These are phyloP conservation scores for Penicillium sp. DNA, from an alignment of 2,329 filamentous ascomycete genomes.

Conservation along the genomic window DNA sequence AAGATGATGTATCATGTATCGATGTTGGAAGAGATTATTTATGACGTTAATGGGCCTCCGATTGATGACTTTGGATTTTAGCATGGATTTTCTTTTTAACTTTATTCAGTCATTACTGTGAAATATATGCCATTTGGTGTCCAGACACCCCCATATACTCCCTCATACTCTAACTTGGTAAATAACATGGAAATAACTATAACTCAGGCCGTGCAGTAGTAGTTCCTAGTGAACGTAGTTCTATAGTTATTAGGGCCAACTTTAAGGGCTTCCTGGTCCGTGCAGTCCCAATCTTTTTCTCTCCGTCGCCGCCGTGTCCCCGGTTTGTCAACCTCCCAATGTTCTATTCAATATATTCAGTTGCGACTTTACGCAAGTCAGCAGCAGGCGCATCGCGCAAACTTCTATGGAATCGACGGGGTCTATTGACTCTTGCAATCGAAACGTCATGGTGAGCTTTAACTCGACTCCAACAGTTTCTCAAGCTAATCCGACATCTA, in stretches of 20 bases:
- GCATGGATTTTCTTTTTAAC: slow-evolving; percentile 10
- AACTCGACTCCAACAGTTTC: background rate
- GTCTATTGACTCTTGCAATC: slow-evolving; percentile 47
- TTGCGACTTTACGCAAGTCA: slow-evolving; percentile 21
- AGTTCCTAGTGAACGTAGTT: too few relatives aligned
- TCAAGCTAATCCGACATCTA: slow-evolving; percentile 2
- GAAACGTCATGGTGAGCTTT: slow-evolving; percentile 46
- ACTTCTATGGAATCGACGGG: slow-evolving; percentile 15
- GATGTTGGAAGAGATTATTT: slow-evolving; percentile 13
- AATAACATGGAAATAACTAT: background rate
- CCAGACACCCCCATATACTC: background rate
- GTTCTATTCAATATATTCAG: slow-evolving; percentile 22
- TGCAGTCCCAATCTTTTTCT: slow-evolving; percentile 27
- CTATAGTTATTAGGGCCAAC: slow-evolving; percentile 19
- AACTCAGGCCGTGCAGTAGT: background rate
- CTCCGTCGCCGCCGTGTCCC: slow-evolving; percentile 2
- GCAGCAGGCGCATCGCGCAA: slow-evolving; percentile 8
- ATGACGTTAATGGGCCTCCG: slow-evolving; percentile 22
- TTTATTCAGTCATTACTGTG: slow-evolving; percentile 19
- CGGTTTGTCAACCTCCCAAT: slow-evolving; percentile 20
- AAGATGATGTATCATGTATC: slow-evolving; percentile 12
- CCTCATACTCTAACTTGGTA: background rate
- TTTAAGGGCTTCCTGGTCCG: slow-evolving; percentile 30
- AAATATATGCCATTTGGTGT: background rate
- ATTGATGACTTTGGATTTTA: slow-evolving; percentile 18